Base-by-base conservation (phyloP, 345 rosid genomes). In the Angophora floribunda region DNA sequence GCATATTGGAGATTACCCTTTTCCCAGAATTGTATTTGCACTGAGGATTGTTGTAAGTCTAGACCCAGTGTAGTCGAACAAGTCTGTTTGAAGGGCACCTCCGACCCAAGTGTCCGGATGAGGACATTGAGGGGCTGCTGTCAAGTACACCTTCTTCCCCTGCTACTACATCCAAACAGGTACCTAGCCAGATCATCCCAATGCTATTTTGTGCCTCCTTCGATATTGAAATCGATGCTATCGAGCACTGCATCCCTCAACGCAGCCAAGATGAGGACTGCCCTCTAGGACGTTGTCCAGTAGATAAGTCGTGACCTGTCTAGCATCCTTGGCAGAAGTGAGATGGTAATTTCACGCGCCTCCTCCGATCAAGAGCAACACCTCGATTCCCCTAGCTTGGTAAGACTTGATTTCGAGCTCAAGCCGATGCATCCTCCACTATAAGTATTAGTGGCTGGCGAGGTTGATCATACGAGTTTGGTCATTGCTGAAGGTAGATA, bases 401-500 rank as follows among this genome's bases (percentile, higher is more conserved):
- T 89, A 90, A 4, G 90, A 88, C 86, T 89, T 85, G 13, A 90
- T 85, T 51, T 84, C n/a, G 5, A 52, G 88, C 90, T 87, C 15
- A 22, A 82, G 3, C 52, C 32, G 8, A 87, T 61, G 88, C 93
- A 91, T 22, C 90, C 89, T 5, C 36, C 75, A 9, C 32, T 63
- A 57, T 88, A 7, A 65, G 11, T 11, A 65, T 65, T 61, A 88
- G 49, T 88, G 90, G 65, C 86, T 47, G 1, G 88, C 89, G 15
- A 91, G 91, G 91, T 88, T 85, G 65, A 90, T 87, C 88, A 86
- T 84, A 28, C 90, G 93, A 19, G 89, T 90, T n/a, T 85, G 88
- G 51, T 89, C 93, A 86, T 85, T 89, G 79, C 90, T 85, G 8
- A 91, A 90, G 44, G 87, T 50, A 47, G 89, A 41, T 9, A 91